phyloP scores from a whole-genome alignment of 768 basidiomycete genomes.

The Gymnopilus junonius region DNA sequence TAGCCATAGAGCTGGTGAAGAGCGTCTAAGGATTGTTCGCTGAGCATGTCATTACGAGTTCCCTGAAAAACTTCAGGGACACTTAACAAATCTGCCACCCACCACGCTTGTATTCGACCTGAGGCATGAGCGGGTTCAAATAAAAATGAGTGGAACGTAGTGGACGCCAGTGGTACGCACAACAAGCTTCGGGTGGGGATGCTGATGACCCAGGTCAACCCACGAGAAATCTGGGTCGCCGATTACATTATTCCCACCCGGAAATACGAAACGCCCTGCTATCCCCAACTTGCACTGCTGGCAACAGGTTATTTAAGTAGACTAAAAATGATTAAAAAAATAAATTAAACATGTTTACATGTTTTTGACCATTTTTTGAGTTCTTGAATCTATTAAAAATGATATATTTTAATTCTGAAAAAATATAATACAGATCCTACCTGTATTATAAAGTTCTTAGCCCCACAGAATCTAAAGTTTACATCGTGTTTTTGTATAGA shows the following conservation, averaged over 20 bases:
- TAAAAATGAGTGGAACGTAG: neutral
- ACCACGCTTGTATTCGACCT: neutral
- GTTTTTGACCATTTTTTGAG: too few relatives aligned
- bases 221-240: neutral
- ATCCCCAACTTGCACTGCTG: neutral
- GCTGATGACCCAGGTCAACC: neutral
- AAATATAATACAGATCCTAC: too few relatives aligned
- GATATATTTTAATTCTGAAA: too few relatives aligned
- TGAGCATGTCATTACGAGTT: neutral
- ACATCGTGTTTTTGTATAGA: too few relatives aligned
- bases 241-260: neutral
- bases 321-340: too few relatives aligned
- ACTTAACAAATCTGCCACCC: neutral
- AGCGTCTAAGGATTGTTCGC: conserved; percentile 10
- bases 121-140: neutral
- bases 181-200: neutral
- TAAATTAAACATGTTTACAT: too few relatives aligned
- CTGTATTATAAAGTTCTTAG: too few relatives aligned
- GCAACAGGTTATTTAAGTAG: too few relatives aligned
- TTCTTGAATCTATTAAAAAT: too few relatives aligned
- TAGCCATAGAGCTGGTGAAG: conserved; percentile 21
- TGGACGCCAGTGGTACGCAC: neutral
- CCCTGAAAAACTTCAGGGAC: neutral
- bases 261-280: neutral
- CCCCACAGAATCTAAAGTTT: too few relatives aligned